These are phyloP conservation scores for Zoysia matrella DNA, from an alignment of 202 grass and related monocot genomes.

Conservation along the genomic window DNA sequence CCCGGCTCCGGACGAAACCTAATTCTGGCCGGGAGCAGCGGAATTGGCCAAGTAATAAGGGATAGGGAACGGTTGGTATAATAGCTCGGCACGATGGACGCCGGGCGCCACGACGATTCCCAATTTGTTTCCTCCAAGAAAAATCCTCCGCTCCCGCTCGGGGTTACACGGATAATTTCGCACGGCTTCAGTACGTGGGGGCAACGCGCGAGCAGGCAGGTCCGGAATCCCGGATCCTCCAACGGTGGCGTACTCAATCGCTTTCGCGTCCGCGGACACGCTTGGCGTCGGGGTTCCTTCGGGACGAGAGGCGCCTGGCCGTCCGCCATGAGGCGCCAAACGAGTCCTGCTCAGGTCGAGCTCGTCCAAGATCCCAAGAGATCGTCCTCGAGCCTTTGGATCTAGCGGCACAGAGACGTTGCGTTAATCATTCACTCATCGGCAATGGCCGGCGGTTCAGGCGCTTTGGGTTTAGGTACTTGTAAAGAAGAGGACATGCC, in stretches of 20 bases:
- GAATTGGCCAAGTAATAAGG: not conserved
- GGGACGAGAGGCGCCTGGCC: constrained; percentile 16
- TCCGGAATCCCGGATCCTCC: not conserved
- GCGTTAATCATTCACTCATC: not conserved
- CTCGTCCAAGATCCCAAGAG: constrained; percentile 20
- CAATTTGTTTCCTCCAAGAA: not conserved
- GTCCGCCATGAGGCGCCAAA: constrained; percentile 31
- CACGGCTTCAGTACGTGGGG: not conserved
- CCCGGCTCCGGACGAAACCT: constrained; percentile 11
- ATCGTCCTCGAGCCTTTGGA: not conserved
- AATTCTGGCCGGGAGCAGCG: not conserved
- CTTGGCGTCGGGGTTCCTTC: constrained; percentile 22
- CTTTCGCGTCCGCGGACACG: not conserved
- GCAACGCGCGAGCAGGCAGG: too few species aligned
- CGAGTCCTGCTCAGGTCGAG: constrained; percentile 4
- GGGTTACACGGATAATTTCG: not conserved
- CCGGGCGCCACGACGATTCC: not conserved
- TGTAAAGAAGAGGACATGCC: not conserved
- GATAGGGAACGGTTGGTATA: constrained; percentile 37
- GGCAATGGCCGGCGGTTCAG: not conserved
- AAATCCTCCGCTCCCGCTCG: not conserved
- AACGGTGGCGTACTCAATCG: not conserved
- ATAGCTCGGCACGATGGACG: constrained; percentile 43
- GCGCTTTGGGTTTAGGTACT: not conserved
- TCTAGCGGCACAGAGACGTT: not conserved